These are phyloP conservation scores for Dryas alaskensis DNA, from an alignment of 306 rosid genomes.

Conservation along the genomic window DNA sequence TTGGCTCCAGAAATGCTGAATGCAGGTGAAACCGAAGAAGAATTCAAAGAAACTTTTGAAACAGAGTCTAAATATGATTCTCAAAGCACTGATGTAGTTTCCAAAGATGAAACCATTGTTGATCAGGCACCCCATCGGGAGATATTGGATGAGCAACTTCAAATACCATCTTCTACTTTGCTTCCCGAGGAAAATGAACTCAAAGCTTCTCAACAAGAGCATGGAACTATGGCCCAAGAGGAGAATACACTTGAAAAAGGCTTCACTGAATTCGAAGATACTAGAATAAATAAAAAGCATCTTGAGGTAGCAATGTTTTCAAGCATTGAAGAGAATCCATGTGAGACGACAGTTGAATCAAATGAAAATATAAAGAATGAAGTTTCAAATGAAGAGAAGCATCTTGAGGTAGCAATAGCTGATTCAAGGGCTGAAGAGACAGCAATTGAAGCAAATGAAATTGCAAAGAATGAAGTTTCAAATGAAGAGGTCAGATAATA, in stretches of 20 bases:
- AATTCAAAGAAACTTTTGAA: slow-evolving; percentile 19
- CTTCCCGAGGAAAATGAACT: slow-evolving; percentile 10
- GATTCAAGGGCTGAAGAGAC: slow-evolving; percentile 11
- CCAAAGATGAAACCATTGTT: slow-evolving; percentile 15
- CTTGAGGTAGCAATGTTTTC: too few species aligned
- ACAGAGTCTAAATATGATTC: background rate
- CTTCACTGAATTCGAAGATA: too few species aligned
- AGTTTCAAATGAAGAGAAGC: slow-evolving; percentile 12
- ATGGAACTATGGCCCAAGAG: background rate
- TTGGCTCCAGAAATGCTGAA: slow-evolving; percentile 16
- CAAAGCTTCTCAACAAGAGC: background rate
- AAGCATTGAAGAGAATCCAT: too few species aligned
- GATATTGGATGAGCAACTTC: slow-evolving; percentile 3
- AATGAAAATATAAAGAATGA: background rate
- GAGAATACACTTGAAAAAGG: background rate
- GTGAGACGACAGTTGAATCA: background rate
- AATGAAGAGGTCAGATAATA: slow-evolving; percentile 28
- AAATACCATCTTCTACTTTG: slow-evolving; percentile 17
- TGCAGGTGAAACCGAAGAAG: slow-evolving; percentile 23
- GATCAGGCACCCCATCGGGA: slow-evolving; percentile 15
- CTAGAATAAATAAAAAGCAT: too few species aligned
- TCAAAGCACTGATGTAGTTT: slow-evolving; percentile 8
- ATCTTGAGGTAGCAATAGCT: slow-evolving; percentile 16
- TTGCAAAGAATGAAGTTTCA: slow-evolving; percentile 2
- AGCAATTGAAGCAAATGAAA: slow-evolving; percentile 22